phyloP scores from a whole-genome alignment of 805 yeast genomes.

The Candida cerambycidarum region DNA sequence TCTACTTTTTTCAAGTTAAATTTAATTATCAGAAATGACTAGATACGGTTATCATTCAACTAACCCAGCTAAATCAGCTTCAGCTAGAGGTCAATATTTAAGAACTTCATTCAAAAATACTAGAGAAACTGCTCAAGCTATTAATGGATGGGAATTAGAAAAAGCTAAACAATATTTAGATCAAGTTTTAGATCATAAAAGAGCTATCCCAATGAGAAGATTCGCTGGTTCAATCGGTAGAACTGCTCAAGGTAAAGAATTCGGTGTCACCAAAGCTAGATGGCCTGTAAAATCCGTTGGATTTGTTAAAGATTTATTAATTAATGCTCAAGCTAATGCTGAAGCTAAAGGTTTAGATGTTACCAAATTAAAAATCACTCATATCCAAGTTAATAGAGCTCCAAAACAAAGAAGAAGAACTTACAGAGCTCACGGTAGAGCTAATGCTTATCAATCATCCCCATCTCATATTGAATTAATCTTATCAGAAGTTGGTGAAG shows the following conservation, averaged over 20 bases:
- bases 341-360: slow-evolving; percentile 98
- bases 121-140: slow-evolving; percentile 98
- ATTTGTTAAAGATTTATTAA: slow-evolving; percentile 89
- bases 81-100: slow-evolving; percentile 99
- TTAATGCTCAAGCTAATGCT: slow-evolving; percentile 98
- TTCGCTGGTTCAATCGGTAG: slow-evolving; percentile 96
- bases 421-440: slow-evolving; percentile 99
- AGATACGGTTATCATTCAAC: slow-evolving; percentile 99
- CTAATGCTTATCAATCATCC: slow-evolving; percentile 97
- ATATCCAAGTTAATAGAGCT: slow-evolving; percentile 99
- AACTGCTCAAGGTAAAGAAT: slow-evolving; percentile 99
- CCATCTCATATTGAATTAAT: slow-evolving; percentile 99
- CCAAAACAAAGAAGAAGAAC: slow-evolving; percentile 99
- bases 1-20: slow-evolving; percentile 6
- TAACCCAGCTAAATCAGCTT: slow-evolving; percentile 99
- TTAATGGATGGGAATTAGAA: slow-evolving; percentile 96
- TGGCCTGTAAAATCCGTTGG: slow-evolving; percentile 99
- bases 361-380: slow-evolving; percentile 89
- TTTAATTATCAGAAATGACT: slow-evolving; percentile 62
- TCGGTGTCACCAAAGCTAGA: slow-evolving; percentile 99
- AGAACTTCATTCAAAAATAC: slow-evolving; percentile 99
- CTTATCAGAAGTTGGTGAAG: slow-evolving; percentile 93
- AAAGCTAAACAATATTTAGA: slow-evolving; percentile 94
- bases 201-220: slow-evolving; percentile 99
- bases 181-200: slow-evolving; percentile 95